Evolutionary conservation across 2,329 filamentous ascomycete species (phyloP).

Genomic region (Colletotrichum zoysiae): DNA sequence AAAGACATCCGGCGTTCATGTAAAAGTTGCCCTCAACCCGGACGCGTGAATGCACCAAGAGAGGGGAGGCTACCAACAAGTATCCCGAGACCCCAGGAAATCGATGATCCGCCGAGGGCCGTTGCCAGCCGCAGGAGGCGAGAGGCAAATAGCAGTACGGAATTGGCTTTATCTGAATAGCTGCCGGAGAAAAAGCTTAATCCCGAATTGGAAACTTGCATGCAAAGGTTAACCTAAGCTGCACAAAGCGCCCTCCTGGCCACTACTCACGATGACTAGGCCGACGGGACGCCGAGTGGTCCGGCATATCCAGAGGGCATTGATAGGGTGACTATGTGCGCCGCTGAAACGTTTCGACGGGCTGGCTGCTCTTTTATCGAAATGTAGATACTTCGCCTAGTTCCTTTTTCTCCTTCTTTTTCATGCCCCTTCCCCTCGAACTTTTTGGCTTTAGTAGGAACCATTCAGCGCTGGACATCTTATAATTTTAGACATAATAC

Average conservation of each 20-base stretch:
- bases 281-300: constrained; percentile 10
- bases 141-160: neutral
- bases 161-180: neutral
- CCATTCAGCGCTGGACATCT: neutral
- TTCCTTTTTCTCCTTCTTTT: neutral
- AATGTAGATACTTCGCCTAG: neutral
- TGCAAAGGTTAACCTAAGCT: neutral
- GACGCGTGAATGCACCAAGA: neutral
- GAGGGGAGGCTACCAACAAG: too few species aligned
- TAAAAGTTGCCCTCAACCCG: neutral
- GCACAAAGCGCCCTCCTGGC: too few species aligned
- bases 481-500: neutral
- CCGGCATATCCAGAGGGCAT: constrained; percentile 8
- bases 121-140: too few species aligned
- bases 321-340: constrained; percentile 8
- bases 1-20: neutral
- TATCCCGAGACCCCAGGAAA: neutral
- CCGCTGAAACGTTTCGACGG: constrained; percentile 22
- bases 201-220: neutral
- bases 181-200: too few species aligned
- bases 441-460: too few species aligned
- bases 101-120: neutral
- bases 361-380: neutral
- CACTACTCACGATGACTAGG: neutral
- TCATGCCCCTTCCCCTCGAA: too few species aligned